Evolutionary conservation across 148 eudicot genomes (phyloP).

Genomic region (Vaccinium myrtillus): DNA sequence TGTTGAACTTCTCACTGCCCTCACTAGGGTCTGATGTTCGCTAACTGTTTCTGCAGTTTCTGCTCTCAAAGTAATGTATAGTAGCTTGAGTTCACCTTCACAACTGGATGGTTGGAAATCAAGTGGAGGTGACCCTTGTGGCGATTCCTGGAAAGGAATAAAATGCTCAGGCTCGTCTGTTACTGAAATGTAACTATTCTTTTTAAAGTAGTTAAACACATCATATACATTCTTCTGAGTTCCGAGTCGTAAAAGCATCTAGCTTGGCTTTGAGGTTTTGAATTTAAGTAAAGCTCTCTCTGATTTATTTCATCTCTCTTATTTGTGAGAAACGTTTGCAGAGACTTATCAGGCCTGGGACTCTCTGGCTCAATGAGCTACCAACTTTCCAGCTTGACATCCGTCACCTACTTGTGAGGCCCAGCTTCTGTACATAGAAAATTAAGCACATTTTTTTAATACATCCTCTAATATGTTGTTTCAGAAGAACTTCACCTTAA

Average conservation of each 20-base stretch:
- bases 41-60: slow-evolving; percentile 31
- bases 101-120: slow-evolving; percentile 50
- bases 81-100: slow-evolving; percentile 49
- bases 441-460: not conserved
- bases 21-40: slow-evolving; percentile 4
- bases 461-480: not conserved
- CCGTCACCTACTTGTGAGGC: slow-evolving; percentile 64
- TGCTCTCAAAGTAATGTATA: slow-evolving; percentile 61
- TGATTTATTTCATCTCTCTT: not conserved
- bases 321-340: slow-evolving; percentile 19
- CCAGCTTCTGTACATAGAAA: slow-evolving; percentile 8
- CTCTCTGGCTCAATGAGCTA: slow-evolving; percentile 58
- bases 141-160: slow-evolving; percentile 64
- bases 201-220: not conserved
- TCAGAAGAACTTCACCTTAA: slow-evolving; percentile 11
- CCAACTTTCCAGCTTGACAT: slow-evolving; percentile 48
- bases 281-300: not conserved
- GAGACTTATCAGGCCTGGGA: slow-evolving; percentile 43
- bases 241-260: not conserved
- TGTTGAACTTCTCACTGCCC: not conserved
- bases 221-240: not conserved
- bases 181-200: slow-evolving; percentile 45
- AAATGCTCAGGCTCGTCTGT: slow-evolving; percentile 56
- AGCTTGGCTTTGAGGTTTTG: not conserved
- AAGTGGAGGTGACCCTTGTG: slow-evolving; percentile 75